A percentile compares a stretch with the other conserved stretches of the same genome.
Conservation (phyloP, 495 filamentous ascomycete species). For the Poronia punctata region DNA sequence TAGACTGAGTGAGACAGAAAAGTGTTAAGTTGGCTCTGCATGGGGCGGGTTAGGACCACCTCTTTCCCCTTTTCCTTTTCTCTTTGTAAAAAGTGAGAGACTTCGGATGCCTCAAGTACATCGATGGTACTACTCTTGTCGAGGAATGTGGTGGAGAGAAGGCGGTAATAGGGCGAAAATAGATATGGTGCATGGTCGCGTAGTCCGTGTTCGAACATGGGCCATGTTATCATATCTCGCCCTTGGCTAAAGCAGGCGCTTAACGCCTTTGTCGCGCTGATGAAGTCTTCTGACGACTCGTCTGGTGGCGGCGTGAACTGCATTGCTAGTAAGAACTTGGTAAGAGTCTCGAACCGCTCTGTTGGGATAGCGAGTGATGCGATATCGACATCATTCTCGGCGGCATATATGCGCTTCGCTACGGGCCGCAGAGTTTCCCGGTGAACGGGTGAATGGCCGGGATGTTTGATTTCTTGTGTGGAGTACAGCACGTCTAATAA, state of each 20-base stretch:
- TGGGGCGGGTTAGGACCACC: constrained; percentile 9
- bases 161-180: constrained; percentile 18
- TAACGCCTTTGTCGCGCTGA: constrained; percentile 14
- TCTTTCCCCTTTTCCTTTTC: no score
- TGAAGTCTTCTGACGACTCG: constrained; percentile 5
- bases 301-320: constrained; percentile 5
- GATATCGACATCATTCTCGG: constrained; percentile 8
- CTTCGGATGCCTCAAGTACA: background rate
- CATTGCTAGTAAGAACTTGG: no score
- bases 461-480: constrained; percentile 11
- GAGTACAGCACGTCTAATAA: constrained; percentile 22
- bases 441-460: constrained; percentile 1
- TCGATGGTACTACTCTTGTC: background rate
- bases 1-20: constrained; percentile 8
- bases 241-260: constrained; percentile 11
- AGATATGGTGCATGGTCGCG: constrained; percentile 28
- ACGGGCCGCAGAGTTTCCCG: constrained; percentile 17
- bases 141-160: constrained; percentile 12
- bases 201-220: constrained; percentile 33
- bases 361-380: constrained; percentile 18
- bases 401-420: constrained; percentile 16
- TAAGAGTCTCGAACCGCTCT: no score
- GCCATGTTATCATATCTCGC: constrained; percentile 13
- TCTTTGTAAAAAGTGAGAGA: background rate
- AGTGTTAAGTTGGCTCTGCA: constrained; percentile 12